phyloP scores from a whole-genome alignment of 139 green algal genomes.

The Chloropicon primus region DNA sequence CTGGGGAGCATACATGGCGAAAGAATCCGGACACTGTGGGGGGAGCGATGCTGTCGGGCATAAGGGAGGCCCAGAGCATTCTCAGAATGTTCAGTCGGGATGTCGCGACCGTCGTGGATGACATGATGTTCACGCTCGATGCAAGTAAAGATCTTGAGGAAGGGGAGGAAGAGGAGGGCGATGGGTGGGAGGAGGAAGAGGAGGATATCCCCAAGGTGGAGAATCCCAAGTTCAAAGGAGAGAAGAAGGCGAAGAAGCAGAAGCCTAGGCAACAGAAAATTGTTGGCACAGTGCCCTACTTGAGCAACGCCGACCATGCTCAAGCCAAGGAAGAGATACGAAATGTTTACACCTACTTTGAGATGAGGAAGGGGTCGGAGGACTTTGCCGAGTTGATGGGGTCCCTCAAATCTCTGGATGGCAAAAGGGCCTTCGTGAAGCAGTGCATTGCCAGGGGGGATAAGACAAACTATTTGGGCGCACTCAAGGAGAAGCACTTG shows the following conservation, averaged over 20 bases:
- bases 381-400: neutral
- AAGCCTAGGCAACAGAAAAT: neutral
- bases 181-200: neutral
- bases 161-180: neutral
- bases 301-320: neutral
- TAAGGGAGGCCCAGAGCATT: conserved; percentile 49
- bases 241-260: neutral
- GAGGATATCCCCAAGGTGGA: neutral
- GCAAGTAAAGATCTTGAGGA: too few relatives aligned
- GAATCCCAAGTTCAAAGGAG: neutral
- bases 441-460: neutral
- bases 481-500: neutral
- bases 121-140: neutral
- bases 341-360: neutral
- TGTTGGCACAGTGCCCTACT: neutral
- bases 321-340: neutral
- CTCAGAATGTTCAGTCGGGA: neutral
- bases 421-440: neutral
- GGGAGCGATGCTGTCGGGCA: conserved; percentile 61
- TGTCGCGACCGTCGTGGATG: neutral
- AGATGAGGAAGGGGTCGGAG: neutral
- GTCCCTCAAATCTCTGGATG: neutral
- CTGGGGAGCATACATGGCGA: conserved; percentile 72
- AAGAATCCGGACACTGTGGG: conserved; percentile 80
- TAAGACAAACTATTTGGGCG: neutral